Base-by-base conservation (phyloP, 1,139 yeast species). In the Kluyveromyces sp. region DNA sequence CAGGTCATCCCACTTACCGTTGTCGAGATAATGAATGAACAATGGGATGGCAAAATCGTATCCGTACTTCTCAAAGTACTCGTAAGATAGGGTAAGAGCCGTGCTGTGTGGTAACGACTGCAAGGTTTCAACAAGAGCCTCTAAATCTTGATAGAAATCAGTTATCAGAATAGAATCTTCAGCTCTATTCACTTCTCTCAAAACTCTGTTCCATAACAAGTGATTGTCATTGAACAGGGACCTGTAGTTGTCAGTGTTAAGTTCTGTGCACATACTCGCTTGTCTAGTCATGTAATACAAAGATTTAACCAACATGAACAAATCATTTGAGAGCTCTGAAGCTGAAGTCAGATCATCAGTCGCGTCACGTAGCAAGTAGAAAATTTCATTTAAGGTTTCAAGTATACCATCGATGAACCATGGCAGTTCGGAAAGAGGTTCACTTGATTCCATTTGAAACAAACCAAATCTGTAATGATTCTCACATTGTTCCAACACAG, bases 11-110 rank as follows among this genome's bases (percentile, higher is more conserved):
- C 79, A 66, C 49, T 78, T 75, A 35, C 77, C 78, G 3, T 71
- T 61, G 36, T 71, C 67, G 18, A 83, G 67, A 51, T 78, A 82
- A 61, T 75, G 75, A 36, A 73, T 73, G 61, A 80, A 88, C 32
- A 87, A 68, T 1, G 75, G 73, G 8, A 71, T 60, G 0, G 95
- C 94, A 70, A 88, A 88, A 1, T 65, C 71, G 54, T 81, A 82
- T 1, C 81, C 85, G 62, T 76, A 85, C 39, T 69, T 69, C 19
- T 74, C 73, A 56, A 87, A 77, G 58, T 76, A 84, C 33, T 66
- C 63, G 29, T 69, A 69, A 48, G 83, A 77, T 7, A 66, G 60
- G 19, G 62, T 63, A n/a, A 57, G 61, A 1, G 71, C 60, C 16
- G 48, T 52, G 22, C 65, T 70, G 49, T 77, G 67, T 50, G 79